These are phyloP conservation scores for Trifolium repens DNA, from an alignment of 306 rosid genomes.

Conservation along the genomic window DNA sequence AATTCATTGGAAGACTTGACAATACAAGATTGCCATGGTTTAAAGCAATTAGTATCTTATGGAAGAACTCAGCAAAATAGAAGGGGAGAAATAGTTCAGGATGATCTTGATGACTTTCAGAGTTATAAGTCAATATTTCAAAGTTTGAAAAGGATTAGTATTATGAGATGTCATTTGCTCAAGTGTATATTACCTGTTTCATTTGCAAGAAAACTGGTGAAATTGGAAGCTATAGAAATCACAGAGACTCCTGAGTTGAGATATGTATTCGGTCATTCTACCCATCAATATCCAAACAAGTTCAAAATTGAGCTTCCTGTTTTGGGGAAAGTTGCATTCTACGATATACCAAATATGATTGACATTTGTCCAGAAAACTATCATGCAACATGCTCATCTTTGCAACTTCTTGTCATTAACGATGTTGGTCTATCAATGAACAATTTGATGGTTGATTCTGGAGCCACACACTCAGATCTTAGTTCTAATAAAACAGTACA, in stretches of 20 bases:
- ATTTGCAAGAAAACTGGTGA: constrained; percentile 1
- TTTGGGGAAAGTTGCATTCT: not conserved
- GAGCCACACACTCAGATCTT: not conserved
- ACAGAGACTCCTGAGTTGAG: not conserved
- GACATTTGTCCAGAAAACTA: constrained; percentile 2
- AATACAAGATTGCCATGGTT: not conserved
- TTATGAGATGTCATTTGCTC: not conserved
- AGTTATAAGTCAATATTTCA: not conserved
- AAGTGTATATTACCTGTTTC: constrained; percentile 2
- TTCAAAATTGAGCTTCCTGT: constrained; percentile 26
- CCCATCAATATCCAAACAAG: not conserved
- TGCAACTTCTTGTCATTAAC: not conserved
- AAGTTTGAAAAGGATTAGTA: not conserved
- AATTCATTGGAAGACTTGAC: constrained; percentile 12
- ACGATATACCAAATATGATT: not conserved
- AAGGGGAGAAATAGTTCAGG: not conserved
- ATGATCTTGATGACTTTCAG: not conserved
- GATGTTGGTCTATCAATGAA: not conserved
- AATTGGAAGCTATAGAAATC: constrained; percentile 6
- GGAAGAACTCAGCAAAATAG: not conserved
- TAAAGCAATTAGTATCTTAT: not conserved
- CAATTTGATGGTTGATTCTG: not conserved
- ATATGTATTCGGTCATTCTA: constrained; percentile 18
- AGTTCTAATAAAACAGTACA: constrained; percentile 14
- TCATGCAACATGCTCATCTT: not conserved